Evolutionary conservation across 768 basidiomycete genomes (phyloP), one percentile per base, ranked within the genome.

Genomic region (Pseudohyphozyma bogoriensis): DNA sequence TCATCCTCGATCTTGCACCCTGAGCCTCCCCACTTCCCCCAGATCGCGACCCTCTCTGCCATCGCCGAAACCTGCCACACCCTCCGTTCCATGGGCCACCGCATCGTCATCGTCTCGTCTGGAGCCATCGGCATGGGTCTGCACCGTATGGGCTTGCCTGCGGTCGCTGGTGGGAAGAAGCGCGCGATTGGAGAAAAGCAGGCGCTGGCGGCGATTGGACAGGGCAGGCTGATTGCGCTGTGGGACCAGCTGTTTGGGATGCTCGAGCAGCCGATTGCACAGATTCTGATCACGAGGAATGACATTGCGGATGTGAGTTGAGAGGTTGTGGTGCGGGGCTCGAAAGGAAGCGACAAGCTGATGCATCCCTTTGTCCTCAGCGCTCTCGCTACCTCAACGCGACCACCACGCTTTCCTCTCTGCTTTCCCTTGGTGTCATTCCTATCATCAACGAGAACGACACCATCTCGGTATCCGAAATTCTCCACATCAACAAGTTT

Each of bases 381-480:
- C 80, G 92, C 42, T 93, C 91, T 15, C 81, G 95, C 63, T 99
- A 97, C 72, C 75, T 96, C 58, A 99, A 99, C 72, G 95, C 93
- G 0, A 88, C 90, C 58, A 96, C 95, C 69, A 97, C 95, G 0
- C 81, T 99, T 73, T 85, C 85, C 37, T 90, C 96, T 69, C 78
- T 99, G 15, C 76, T 99, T 31, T 82, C 82, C 4, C 87, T 96
- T 85, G 93, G 92, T 20, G 89, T 97, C 0, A 83, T 99, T 1
- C 95, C 95, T 4, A 96, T 99, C 64, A 91, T 99, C 56, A 99
- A 99, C 74, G 95, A 99, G 74, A 99, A 99, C 69, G 95, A 99
- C 72, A 97, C 95, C 0, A 84, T 99, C 37, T 93, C 92, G 28
- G 95, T 99, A 60, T 90, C 89, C 76, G 95, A 99, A 85, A 97